Base-by-base conservation (phyloP, 495 filamentous ascomycete species). In the Aspergillus haitiensis region DNA sequence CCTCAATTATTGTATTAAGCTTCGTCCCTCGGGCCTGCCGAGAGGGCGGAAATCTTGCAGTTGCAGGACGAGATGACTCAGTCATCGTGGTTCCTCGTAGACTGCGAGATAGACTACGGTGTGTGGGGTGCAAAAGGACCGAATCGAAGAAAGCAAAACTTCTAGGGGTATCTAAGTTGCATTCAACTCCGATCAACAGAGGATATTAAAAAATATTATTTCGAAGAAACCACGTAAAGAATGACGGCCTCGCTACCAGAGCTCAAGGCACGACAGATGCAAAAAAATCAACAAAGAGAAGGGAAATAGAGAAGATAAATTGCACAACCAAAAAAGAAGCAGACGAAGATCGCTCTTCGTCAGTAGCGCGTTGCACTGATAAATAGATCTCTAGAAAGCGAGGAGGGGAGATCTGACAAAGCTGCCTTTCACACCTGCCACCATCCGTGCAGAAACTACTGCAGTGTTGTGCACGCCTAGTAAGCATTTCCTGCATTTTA, bases 1-100 rank as follows among this genome's bases (percentile, higher is more conserved):
- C 88, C 76, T 93, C 90, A 68, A 89, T 87, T 86, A 93, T 91
- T 61, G 89, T 88, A 90, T 93, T 91, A 89, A 93, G 88, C 62
- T 75, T 71, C 71, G 81, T 78, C 69, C 81, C 83, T 75, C 80
- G 84, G 81, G 72, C 89, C 89, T 82, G 91, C 89, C 78, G 84
- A 67, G 82, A 81, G 59, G 83, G 84, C 61, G 87, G 83, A 64
- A 61, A 76, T 73, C 73, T 72, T 33, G 65, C 81, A 62, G 77
- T 83, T 68, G 82, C 73, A 59, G 84, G 81, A 64, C 88, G 79
- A 66, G 83, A 66, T 69, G 80, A 71, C 81, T 83, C 68, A 68
- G 81, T 82, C 89, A 91, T 83, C 62, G 75, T 75, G 70, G 21
- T 27, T 27, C 36, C 57, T 54, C 47, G 47, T 57, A 60, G 42